These are phyloP conservation scores for Penicillium waksmanii DNA, from an alignment of 495 filamentous ascomycete genomes.

Conservation along the genomic window DNA sequence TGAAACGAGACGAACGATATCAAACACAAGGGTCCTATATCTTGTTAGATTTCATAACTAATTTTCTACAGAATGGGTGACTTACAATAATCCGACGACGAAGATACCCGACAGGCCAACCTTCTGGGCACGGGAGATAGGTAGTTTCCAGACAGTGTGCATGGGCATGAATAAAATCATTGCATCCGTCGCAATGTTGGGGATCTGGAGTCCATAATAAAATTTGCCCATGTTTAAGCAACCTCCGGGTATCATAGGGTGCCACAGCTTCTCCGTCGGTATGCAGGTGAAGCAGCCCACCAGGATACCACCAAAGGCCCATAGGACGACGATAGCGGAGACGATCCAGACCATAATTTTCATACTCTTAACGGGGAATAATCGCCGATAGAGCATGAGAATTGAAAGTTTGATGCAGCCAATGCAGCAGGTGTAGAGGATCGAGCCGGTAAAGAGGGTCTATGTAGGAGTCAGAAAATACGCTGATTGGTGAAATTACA, in stretches of 20 bases:
- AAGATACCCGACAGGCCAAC: constrained; percentile 46
- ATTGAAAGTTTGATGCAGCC: constrained; percentile 44
- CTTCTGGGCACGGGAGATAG: constrained; percentile 43
- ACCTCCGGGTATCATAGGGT: constrained; percentile 22
- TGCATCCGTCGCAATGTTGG: constrained; percentile 48
- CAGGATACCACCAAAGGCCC: constrained; percentile 35
- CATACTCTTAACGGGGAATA: constrained; percentile 35
- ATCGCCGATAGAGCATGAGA: constrained; percentile 34
- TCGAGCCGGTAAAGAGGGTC: constrained; percentile 30
- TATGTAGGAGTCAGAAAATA: constrained; percentile 1
- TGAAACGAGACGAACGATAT: constrained; percentile 33
- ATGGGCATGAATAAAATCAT: constrained; percentile 55
- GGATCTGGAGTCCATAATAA: constrained; percentile 43
- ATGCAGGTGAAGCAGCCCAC: constrained; percentile 39
- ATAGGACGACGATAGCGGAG: constrained; percentile 18
- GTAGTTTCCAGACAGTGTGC: constrained; percentile 47
- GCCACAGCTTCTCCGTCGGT: constrained; percentile 40
- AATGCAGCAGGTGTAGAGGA: constrained; percentile 29
- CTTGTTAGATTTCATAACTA: not conserved
- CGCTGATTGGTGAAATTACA: not conserved
- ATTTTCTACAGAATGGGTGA: not conserved
- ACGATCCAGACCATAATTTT: constrained; percentile 23
- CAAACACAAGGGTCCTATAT: constrained; percentile 31
- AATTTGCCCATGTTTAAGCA: constrained; percentile 39
- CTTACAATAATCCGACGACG: constrained; percentile 41